Evolutionary conservation across 1,139 yeast genomes (phyloP), one percentile per base, ranked within the genome.

Genomic region (Zygoascus meyerae): DNA sequence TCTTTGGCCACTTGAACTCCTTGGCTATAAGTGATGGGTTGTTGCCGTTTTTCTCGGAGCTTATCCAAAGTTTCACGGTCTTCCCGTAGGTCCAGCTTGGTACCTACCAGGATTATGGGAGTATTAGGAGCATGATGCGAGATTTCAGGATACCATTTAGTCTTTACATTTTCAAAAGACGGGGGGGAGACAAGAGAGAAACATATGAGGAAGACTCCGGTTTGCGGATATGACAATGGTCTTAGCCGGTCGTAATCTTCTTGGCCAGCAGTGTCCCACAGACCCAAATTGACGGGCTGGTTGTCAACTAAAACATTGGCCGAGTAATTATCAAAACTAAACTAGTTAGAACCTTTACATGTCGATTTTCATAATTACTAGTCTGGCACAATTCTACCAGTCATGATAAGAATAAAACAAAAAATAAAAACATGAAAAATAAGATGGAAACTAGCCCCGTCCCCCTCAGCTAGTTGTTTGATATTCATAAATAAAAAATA

Each of bases 181-280:
- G 83, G 78, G 15, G 94, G 95, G 57, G 83, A 84, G 44, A 85
- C 84, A 9, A 89, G 81, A 11, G 95, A 84, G 67, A 89, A 89
- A 67, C 97, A 89, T 53, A 87, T 79, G 51, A 89, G 69, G 62
- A 89, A 89, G 39, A 89, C 84, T 59, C 87, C 95, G 0, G 97
- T 87, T 61, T 89, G 95, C 1, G 96, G 96, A 62, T 89, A 89
- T 15, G 95, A 84, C 53, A 89, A 72, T 4, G 97, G 97, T 67
- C 97, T 77, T 62, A 89, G 74, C 54, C 96, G 74, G 65, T 89
- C 96, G 66, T 89, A 89, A 65, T 89, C 97, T 61, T 86, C 85
- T 67, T 89, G 97, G 28, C 97, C 97, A 7, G 97, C 97, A n/a
- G 97, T 89, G 75, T 89, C 97, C 95, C 96, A 89, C 46, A 89